These are phyloP conservation scores for Arctium lappa DNA, from an alignment of 129 eudicot species.

Conservation along the genomic window DNA sequence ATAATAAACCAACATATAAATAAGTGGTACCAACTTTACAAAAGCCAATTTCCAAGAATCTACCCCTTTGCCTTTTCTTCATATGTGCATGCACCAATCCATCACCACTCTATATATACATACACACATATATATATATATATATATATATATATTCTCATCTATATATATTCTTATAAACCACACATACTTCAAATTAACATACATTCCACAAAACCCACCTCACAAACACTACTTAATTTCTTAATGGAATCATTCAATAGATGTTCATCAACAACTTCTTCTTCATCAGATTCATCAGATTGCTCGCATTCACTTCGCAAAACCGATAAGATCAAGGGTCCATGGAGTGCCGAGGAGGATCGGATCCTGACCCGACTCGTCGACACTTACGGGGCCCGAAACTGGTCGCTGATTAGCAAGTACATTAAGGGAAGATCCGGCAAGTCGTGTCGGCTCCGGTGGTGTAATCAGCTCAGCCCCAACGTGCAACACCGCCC, in stretches of 20 bases:
- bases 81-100: constrained; percentile 39
- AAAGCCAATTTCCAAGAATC: constrained; percentile 42
- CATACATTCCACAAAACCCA: neutral
- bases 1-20: no score
- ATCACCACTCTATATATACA: neutral
- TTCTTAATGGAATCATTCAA: constrained; percentile 43
- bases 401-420: constrained; percentile 81
- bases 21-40: constrained; percentile 27
- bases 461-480: constrained; percentile 93
- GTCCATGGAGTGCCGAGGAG: constrained; percentile 90
- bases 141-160: neutral
- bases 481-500: constrained; percentile 78
- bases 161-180: constrained; percentile 5
- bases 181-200: constrained; percentile 9
- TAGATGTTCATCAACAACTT: constrained; percentile 42
- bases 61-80: constrained; percentile 17
- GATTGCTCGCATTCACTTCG: constrained; percentile 38
- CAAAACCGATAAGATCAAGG: constrained; percentile 50
- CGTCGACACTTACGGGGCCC: constrained; percentile 59
- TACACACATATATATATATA: neutral
- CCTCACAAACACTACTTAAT: neutral
- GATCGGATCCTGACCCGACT: constrained; percentile 61
- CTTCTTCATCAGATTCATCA: constrained; percentile 48
- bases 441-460: constrained; percentile 71
- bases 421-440: constrained; percentile 74